Conservation (phyloP, 2,329 filamentous ascomycete genomes). For the Ramichloridium luteum region DNA sequence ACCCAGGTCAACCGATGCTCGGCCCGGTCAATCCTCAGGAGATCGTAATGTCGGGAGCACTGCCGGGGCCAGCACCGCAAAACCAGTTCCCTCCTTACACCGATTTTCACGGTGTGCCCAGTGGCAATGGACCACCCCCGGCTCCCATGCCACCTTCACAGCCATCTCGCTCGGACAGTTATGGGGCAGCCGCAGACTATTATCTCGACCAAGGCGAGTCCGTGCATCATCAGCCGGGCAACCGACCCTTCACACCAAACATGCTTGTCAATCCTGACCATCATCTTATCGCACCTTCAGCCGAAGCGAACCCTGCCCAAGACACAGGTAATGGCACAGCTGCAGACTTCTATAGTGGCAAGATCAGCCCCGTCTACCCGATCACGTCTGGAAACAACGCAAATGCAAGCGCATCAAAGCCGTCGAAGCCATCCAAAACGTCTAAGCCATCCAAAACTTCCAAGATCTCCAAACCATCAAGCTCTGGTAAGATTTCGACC, state of each 20-base stretch:
- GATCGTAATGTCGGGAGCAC: conserved; percentile 20
- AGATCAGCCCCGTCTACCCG: conserved; percentile 11
- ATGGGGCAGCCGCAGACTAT: conserved; percentile 48
- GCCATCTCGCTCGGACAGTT: conserved; percentile 26
- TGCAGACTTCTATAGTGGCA: conserved; percentile 41
- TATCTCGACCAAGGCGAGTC: conserved; percentile 52
- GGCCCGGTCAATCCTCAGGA: conserved; percentile 8
- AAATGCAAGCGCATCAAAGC: conserved; percentile 20
- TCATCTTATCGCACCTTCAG: conserved; percentile 44
- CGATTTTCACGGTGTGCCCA: too few species aligned
- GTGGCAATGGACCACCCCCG: conserved; percentile 33
- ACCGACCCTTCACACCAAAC: conserved; percentile 40
- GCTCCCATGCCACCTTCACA: conserved; percentile 26
- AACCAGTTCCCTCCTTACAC: conserved; percentile 50
- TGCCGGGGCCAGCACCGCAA: conserved; percentile 16
- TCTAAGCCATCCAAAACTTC: conserved; percentile 6
- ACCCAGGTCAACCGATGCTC: conserved; percentile 11
- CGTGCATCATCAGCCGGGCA: conserved; percentile 47
- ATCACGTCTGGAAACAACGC: too few species aligned
- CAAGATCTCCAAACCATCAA: conserved; percentile 6
- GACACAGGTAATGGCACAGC: conserved; percentile 50
- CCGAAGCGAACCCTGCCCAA: conserved; percentile 40
- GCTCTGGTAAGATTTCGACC: conserved; percentile 19
- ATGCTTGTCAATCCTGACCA: conserved; percentile 45
- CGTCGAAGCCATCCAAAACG: conserved; percentile 8